Conservation (phyloP, 2,329 filamentous ascomycete species). For the Aspergillus ruber region DNA sequence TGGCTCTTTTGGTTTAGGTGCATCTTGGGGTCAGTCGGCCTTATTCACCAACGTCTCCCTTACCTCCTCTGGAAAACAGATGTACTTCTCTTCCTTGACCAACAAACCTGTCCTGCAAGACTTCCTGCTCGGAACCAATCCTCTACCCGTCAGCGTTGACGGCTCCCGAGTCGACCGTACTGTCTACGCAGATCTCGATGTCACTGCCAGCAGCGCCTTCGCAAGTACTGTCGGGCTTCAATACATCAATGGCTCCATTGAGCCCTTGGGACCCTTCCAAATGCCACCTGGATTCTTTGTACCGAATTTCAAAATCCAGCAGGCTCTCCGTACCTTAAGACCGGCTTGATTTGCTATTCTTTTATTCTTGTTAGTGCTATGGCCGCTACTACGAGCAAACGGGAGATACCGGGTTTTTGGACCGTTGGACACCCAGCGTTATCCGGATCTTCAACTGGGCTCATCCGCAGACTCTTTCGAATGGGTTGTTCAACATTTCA, state of each 20-base stretch:
- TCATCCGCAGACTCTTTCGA: too few relatives aligned
- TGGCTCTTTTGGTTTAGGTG: slow-evolving; percentile 28
- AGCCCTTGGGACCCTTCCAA: slow-evolving; percentile 9
- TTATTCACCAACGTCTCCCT: slow-evolving; percentile 8
- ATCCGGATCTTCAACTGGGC: slow-evolving; percentile 9
- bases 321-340: slow-evolving; percentile 2
- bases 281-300: slow-evolving; percentile 7
- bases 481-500: slow-evolving; percentile 11
- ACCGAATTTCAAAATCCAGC: slow-evolving; percentile 8
- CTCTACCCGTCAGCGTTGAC: slow-evolving; percentile 26
- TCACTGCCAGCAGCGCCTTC: slow-evolving; percentile 4
- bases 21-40: slow-evolving; percentile 23
- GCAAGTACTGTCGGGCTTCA: slow-evolving; percentile 8
- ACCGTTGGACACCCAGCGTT: slow-evolving; percentile 5
- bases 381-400: slow-evolving; percentile 8
- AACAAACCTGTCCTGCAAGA: slow-evolving; percentile 23
- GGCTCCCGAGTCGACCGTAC: slow-evolving; percentile 22
- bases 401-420: slow-evolving; percentile 4
- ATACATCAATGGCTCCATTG: slow-evolving; percentile 9
- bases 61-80: slow-evolving; percentile 5
- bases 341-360: slow-evolving; percentile 10
- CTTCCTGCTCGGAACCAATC: slow-evolving; percentile 32
- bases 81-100: slow-evolving; percentile 21
- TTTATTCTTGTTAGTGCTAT: slow-evolving; percentile 7
- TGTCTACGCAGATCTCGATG: slow-evolving; percentile 11